Percentiles rank a stretch among this genome's conserved stretches.
Conservation (phyloP, 106 monocot species). For the Allium sativum region DNA sequence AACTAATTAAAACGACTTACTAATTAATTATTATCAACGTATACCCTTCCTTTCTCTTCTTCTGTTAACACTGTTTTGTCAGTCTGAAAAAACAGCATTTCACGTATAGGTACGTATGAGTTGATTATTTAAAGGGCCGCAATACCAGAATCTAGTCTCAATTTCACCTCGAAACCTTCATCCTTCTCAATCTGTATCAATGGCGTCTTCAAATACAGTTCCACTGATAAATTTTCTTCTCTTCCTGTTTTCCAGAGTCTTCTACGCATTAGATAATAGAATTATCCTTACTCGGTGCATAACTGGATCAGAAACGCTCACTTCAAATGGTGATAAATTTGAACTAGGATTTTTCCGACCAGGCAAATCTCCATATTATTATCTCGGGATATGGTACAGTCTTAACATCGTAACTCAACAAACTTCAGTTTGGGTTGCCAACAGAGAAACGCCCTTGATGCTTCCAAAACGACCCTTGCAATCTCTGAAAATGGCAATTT, state of each 20-base stretch:
- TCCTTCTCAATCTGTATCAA: not conserved
- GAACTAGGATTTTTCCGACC: slow-evolving; percentile 33
- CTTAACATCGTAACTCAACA: slow-evolving; percentile 8
- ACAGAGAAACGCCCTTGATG: slow-evolving; percentile 17
- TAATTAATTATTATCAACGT: too few species aligned
- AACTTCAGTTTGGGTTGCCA: slow-evolving; percentile 23
- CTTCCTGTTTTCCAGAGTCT: not conserved
- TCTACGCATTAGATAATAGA: slow-evolving; percentile 5
- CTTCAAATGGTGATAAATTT: slow-evolving; percentile 29
- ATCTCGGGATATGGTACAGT: slow-evolving; percentile 46
- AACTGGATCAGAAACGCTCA: slow-evolving; percentile 15
- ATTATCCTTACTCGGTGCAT: slow-evolving; percentile 11
- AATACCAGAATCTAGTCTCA: too few species aligned
- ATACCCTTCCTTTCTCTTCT: too few species aligned
- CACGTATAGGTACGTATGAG: too few species aligned
- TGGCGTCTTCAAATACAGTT: not conserved
- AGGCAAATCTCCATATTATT: slow-evolving; percentile 17
- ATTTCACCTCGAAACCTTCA: not conserved
- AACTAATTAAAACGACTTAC: too few species aligned
- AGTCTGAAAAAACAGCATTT: too few species aligned
- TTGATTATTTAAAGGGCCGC: too few species aligned
- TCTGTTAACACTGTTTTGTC: too few species aligned
- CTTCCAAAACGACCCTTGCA: slow-evolving; percentile 3
- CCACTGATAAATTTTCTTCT: not conserved
- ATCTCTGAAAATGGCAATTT: slow-evolving; percentile 29